Conservation (phyloP, 352 stramenopile genomes). For the Globisporangium yorkense region DNA sequence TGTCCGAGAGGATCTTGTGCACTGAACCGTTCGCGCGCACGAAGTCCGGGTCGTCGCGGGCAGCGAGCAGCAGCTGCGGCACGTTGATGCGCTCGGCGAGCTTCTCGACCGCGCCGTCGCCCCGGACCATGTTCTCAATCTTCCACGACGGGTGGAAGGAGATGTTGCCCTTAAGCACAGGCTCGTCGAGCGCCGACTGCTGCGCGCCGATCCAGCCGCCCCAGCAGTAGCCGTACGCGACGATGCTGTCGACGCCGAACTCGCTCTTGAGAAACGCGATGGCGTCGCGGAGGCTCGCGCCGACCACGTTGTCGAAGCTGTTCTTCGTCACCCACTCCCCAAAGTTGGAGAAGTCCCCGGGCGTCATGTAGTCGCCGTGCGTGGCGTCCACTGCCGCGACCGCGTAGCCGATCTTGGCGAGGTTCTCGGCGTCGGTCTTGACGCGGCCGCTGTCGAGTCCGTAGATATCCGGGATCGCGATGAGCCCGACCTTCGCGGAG, state of each 20-base stretch:
- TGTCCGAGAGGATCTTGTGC: constrained; percentile 28
- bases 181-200: constrained; percentile 11
- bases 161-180: constrained; percentile 20
- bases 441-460: constrained; percentile 41
- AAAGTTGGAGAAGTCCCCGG: constrained; percentile 6
- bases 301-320: constrained; percentile 16
- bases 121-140: constrained; percentile 26
- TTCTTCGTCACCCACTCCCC: constrained; percentile 14
- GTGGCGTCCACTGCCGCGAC: constrained; percentile 39
- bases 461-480: constrained; percentile 45
- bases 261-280: constrained; percentile 26
- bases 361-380: constrained; percentile 25
- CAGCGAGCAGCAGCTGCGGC: constrained; percentile 37
- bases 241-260: constrained; percentile 9
- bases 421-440: constrained; percentile 38
- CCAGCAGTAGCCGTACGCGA: constrained; percentile 24
- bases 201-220: constrained; percentile 21
- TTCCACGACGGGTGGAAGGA: constrained; percentile 24
- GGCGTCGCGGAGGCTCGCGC: constrained; percentile 16
- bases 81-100: constrained; percentile 29
- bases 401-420: constrained; percentile 40
- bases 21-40: constrained; percentile 28
- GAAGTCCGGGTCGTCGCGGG: constrained; percentile 35
- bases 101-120: constrained; percentile 27
- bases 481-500: constrained; percentile 21